Conservation (phyloP, 1,284 basidiomycete genomes). For the Sparassis latifolia region DNA sequence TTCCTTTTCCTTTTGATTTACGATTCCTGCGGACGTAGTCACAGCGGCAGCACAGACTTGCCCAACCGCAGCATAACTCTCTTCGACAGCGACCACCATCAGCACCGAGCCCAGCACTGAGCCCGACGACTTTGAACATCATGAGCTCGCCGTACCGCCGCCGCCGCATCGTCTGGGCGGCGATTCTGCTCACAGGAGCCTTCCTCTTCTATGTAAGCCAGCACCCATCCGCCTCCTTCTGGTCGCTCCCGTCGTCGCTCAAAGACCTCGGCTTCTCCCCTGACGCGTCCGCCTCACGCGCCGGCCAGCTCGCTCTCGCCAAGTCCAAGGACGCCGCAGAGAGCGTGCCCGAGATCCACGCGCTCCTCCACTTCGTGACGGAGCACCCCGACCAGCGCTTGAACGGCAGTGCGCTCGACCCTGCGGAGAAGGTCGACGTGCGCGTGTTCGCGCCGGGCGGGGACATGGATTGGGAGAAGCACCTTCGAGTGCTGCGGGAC, state of each 20-base stretch:
- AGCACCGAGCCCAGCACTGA: no score
- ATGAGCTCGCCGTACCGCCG: conserved; percentile 30
- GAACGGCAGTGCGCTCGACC: conserved; percentile 28
- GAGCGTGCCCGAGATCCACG: conserved; percentile 49
- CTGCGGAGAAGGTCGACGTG: conserved; percentile 39
- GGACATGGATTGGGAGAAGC: conserved; percentile 41
- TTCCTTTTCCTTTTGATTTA: no score
- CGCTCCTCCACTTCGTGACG: conserved; percentile 56
- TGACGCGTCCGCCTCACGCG: conserved; percentile 16
- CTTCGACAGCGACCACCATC: no score
- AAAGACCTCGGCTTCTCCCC: conserved; percentile 22
- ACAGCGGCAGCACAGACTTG: no score
- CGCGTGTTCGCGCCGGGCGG: conserved; percentile 42
- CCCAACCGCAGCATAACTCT: no score
- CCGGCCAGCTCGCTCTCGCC: conserved; percentile 21
- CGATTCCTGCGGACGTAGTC: no score
- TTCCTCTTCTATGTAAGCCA: conserved; percentile 23
- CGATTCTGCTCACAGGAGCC: conserved; percentile 23
- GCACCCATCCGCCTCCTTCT: conserved; percentile 16
- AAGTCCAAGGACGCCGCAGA: conserved; percentile 14
- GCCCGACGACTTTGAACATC: background rate
- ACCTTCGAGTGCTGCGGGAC: conserved; percentile 37
- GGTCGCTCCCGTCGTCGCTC: conserved; percentile 31
- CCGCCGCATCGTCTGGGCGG: conserved; percentile 35
- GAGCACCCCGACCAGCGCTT: conserved; percentile 38